These are phyloP conservation scores for Salmacisia buchloeana DNA, from an alignment of 1,284 basidiomycete genomes.

Conservation along the genomic window DNA sequence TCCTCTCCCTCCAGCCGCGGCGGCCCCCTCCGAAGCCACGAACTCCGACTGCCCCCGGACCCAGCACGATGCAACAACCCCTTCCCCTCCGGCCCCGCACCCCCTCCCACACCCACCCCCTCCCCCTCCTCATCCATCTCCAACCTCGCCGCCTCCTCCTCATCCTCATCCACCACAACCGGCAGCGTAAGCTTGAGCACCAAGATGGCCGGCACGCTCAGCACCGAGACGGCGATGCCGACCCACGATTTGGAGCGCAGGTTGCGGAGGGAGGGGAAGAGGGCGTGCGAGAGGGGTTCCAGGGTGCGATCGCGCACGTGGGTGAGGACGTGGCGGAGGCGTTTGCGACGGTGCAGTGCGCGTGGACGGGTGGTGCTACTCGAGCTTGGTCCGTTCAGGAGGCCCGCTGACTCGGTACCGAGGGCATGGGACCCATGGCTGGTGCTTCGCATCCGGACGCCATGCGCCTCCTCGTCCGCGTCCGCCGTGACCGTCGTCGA, in stretches of 20 bases:
- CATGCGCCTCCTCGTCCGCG: background rate
- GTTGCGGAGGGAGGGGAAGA: constrained; percentile 81
- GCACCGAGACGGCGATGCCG: constrained; percentile 68
- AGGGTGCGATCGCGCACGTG: constrained; percentile 16
- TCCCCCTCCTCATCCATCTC: background rate
- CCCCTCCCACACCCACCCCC: background rate
- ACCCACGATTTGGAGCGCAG: constrained; percentile 68
- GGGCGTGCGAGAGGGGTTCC: constrained; percentile 43
- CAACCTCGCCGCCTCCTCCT: background rate
- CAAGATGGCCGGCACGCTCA: constrained; percentile 81
- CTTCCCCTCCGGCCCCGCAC: no score
- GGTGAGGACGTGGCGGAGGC: constrained; percentile 22
- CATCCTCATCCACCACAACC: constrained; percentile 61
- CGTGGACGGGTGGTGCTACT: no score
- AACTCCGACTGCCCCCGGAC: background rate
- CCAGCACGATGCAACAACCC: no score
- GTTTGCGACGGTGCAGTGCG: no score
- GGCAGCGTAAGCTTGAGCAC: constrained; percentile 81
- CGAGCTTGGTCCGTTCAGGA: constrained; percentile 32
- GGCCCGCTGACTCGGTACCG: no score
- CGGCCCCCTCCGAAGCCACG: background rate
- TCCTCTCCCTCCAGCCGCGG: background rate
- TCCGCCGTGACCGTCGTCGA: background rate
- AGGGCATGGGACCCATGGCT: background rate
- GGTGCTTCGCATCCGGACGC: background rate